These are phyloP conservation scores for Herpetomonas tarakana DNA, from an alignment of 208 protist genomes.

Conservation along the genomic window DNA sequence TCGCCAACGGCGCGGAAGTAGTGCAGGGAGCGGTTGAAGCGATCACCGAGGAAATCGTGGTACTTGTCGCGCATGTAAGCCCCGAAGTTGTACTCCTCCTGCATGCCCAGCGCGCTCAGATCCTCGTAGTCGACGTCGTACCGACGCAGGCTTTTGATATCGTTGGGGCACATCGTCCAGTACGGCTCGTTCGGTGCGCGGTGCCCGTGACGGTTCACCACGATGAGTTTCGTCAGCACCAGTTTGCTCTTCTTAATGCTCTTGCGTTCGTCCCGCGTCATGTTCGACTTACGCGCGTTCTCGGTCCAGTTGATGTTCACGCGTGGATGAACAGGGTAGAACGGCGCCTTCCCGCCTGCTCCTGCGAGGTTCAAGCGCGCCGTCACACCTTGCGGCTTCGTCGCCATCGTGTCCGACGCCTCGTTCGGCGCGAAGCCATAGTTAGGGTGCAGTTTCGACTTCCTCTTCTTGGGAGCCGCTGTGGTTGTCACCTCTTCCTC, in stretches of 20 bases:
- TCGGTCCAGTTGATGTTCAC: constrained; percentile 65
- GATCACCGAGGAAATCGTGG: constrained; percentile 50
- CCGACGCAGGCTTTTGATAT: constrained; percentile 33
- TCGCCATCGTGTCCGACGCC: no score
- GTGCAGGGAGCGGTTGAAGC: constrained; percentile 74
- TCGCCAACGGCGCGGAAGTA: constrained; percentile 85
- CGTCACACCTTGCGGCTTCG: background rate
- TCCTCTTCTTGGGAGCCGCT: background rate
- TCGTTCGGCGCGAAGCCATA: background rate
- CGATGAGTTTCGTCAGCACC: constrained; percentile 69
- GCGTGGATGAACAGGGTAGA: constrained; percentile 33
- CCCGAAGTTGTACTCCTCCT: constrained; percentile 79
- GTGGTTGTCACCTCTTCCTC: background rate
- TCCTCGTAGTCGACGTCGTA: constrained; percentile 74
- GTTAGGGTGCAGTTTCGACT: background rate
- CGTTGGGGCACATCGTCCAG: constrained; percentile 72
- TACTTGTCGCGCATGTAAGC: constrained; percentile 58
- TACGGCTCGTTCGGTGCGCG: constrained; percentile 75
- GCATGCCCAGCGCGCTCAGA: constrained; percentile 67
- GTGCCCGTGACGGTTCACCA: constrained; percentile 80
- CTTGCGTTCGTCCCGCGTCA: constrained; percentile 33
- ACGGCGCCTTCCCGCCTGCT: background rate
- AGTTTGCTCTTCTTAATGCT: constrained; percentile 35
- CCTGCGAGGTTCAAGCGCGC: background rate
- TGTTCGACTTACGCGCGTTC: constrained; percentile 19